Evolutionary conservation across 306 rosid genomes (phyloP).

Genomic region (Gastrolobium bilobum): DNA sequence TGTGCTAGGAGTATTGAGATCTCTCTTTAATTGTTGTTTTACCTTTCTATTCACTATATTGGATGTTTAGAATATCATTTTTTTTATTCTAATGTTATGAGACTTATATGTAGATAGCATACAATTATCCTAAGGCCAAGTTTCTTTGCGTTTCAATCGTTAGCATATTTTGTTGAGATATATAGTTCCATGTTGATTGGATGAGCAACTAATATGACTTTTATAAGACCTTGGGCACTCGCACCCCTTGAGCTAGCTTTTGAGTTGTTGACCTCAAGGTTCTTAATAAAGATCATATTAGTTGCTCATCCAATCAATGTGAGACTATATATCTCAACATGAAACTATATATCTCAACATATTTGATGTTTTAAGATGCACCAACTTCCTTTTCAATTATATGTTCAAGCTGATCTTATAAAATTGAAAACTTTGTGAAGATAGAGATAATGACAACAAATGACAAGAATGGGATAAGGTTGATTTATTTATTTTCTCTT

Average conservation of each 20-base stretch:
- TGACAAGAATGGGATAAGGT: neutral
- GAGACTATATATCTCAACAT: too few relatives aligned
- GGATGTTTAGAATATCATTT: neutral
- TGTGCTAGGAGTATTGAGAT: constrained; percentile 1
- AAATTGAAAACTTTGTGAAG: neutral
- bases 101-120: neutral
- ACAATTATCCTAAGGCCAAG: neutral
- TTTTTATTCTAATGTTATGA: neutral
- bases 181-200: too few relatives aligned
- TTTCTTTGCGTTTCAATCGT: neutral
- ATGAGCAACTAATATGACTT: too few relatives aligned
- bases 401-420: neutral
- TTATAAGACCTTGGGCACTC: too few relatives aligned
- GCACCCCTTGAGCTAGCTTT: too few relatives aligned
- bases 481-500: neutral
- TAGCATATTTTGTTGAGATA: too few relatives aligned
- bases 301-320: too few relatives aligned
- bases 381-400: neutral
- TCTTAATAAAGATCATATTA: too few relatives aligned
- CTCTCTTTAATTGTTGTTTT: neutral
- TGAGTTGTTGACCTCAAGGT: too few relatives aligned
- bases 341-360: neutral
- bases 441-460: constrained; percentile 15
- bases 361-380: neutral
- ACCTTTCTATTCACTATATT: neutral